Percentiles rank a stretch among this genome's conserved stretches.
Conservation (phyloP, 1,284 basidiomycete species). For the Phellopilus nigrolimitatus region DNA sequence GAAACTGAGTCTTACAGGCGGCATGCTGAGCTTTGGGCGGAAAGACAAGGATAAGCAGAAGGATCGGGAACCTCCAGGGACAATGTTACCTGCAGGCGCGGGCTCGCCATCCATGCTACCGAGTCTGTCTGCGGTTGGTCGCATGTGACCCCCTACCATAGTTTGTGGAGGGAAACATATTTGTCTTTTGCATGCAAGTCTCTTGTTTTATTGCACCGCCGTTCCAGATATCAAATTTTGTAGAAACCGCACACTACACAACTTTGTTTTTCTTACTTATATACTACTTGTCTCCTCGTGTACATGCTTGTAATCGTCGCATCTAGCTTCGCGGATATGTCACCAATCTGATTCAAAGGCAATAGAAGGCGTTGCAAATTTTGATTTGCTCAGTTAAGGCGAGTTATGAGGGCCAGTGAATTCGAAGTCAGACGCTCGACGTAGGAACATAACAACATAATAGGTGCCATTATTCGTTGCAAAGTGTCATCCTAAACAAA, state of each 20-base stretch:
- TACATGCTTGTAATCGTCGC: neutral
- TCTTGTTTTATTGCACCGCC: constrained; percentile 1
- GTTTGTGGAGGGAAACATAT: neutral
- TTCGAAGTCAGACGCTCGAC: neutral
- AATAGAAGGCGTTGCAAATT: too few species aligned
- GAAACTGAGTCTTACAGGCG: constrained; percentile 64
- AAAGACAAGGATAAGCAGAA: constrained; percentile 32
- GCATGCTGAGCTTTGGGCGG: constrained; percentile 56
- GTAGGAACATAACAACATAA: neutral
- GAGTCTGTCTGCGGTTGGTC: constrained; percentile 6
- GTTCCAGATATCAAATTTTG: neutral
- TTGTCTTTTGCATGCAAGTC: neutral
- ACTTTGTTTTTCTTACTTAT: neutral
- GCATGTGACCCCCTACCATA: constrained; percentile 1
- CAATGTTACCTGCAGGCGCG: neutral
- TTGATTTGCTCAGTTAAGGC: neutral
- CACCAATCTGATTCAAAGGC: too few species aligned
- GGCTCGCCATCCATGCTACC: constrained; percentile 3
- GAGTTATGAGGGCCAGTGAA: neutral
- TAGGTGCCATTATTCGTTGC: neutral
- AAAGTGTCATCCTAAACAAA: neutral
- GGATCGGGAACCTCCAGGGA: constrained; percentile 18
- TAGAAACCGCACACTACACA: constrained; percentile 5
- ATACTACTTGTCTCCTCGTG: constrained; percentile 3
- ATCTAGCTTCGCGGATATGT: neutral